Conservation (phyloP, 1,284 basidiomycete species). For the Apiotrichum siamense region DNA sequence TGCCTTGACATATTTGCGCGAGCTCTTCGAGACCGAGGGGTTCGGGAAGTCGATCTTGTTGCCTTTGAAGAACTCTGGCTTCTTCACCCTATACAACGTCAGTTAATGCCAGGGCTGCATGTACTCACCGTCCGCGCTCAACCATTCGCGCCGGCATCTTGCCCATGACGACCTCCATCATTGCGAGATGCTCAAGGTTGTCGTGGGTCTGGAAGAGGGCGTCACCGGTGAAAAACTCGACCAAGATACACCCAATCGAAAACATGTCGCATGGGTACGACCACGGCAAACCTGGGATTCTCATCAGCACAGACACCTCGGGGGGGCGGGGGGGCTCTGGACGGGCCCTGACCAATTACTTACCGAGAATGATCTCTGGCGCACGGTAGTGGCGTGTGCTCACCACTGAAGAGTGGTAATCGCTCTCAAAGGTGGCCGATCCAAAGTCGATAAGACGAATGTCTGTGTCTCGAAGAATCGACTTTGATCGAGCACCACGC, state of each 20-base stretch:
- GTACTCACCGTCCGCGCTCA: conserved; percentile 46
- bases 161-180: conserved; percentile 99
- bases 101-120: not conserved
- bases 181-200: conserved; percentile 96
- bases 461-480: conserved; percentile 73
- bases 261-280: conserved; percentile 98
- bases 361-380: conserved; percentile 96
- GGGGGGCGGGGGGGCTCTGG: not conserved
- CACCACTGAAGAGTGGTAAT: conserved; percentile 97
- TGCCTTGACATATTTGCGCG: conserved; percentile 85
- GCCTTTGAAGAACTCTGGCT: conserved; percentile 86
- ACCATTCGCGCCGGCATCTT: conserved; percentile 82
- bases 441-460: conserved; percentile 97
- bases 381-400: conserved; percentile 98
- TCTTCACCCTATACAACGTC: conserved; percentile 55
- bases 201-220: conserved; percentile 99
- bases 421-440: conserved; percentile 93
- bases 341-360: conserved; percentile 28
- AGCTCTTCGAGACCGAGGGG: conserved; percentile 75
- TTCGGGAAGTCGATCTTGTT: conserved; percentile 86
- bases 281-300: conserved; percentile 80
- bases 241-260: conserved; percentile 96
- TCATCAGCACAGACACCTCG: not conserved
- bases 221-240: conserved; percentile 96
- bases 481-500: conserved; percentile 24